These are phyloP conservation scores for Beauveria varroae DNA, from an alignment of 2,329 filamentous ascomycete species.

Conservation along the genomic window DNA sequence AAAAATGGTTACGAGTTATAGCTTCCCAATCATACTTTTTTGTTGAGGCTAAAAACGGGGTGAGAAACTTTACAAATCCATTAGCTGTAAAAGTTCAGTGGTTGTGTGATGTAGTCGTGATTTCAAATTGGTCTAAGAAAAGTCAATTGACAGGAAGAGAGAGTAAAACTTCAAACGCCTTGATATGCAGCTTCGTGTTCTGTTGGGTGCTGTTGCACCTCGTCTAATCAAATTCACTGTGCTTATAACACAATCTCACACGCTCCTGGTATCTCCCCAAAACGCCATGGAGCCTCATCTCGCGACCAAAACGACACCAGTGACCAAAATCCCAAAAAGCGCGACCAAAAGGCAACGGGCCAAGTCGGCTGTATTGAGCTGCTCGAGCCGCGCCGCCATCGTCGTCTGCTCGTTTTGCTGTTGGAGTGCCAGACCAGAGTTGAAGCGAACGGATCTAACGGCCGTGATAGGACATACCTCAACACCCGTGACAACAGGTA, in stretches of 20 bases:
- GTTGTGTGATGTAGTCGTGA: not conserved
- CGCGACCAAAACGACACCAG: not conserved
- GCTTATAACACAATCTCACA: not conserved
- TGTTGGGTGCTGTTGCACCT: not conserved
- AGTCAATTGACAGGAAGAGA: not conserved
- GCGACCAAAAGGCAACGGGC: not conserved
- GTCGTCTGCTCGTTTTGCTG: not conserved
- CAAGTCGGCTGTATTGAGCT: not conserved
- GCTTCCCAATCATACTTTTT: not conserved
- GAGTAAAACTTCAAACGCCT: not conserved
- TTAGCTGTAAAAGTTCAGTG: too few relatives aligned
- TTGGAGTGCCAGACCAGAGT: not conserved
- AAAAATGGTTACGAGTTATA: not conserved
- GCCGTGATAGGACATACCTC: conserved; percentile 1
- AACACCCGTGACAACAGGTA: not conserved
- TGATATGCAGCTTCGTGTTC: not conserved
- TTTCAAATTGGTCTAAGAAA: not conserved
- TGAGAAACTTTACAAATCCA: too few relatives aligned
- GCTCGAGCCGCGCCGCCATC: not conserved
- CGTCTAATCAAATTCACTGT: not conserved
- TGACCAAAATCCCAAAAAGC: not conserved
- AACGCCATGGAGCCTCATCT: not conserved
- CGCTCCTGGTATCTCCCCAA: not conserved
- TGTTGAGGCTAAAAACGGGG: too few relatives aligned
- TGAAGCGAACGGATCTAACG: conserved; percentile 3